Evolutionary conservation across 2,329 filamentous ascomycete species (phyloP).

Genomic region (Verticillium nonalfalfae): DNA sequence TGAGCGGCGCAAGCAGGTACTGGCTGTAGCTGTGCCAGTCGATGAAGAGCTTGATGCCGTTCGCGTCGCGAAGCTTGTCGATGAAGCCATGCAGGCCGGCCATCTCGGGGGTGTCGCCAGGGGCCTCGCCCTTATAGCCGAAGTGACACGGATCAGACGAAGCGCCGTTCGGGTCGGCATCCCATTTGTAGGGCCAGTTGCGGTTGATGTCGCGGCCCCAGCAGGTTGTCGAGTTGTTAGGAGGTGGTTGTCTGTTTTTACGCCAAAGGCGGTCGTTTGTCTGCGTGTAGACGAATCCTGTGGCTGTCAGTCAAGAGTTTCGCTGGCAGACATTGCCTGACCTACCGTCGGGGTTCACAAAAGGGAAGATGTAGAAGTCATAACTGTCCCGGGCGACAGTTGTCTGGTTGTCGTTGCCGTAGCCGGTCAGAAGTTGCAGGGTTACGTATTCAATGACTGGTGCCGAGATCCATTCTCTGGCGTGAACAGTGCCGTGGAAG

Average conservation of each 20-base stretch:
- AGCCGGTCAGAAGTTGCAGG: constrained; percentile 34
- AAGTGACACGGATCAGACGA: constrained; percentile 41
- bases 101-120: constrained; percentile 39
- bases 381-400: constrained; percentile 38
- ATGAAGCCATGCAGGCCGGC: constrained; percentile 30
- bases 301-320: not conserved
- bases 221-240: constrained; percentile 23
- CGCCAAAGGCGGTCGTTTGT: constrained; percentile 39
- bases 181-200: constrained; percentile 46
- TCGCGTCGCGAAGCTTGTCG: constrained; percentile 19
- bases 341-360: constrained; percentile 40
- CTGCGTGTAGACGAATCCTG: constrained; percentile 40
- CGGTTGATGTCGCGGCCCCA: constrained; percentile 47
- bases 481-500: constrained; percentile 46
- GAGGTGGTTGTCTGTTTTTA: constrained; percentile 40
- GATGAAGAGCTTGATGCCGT: constrained; percentile 37
- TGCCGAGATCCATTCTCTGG: constrained; percentile 46
- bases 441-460: constrained; percentile 43
- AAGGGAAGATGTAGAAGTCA: constrained; percentile 48
- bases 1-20: constrained; percentile 33
- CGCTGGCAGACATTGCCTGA: constrained; percentile 15
- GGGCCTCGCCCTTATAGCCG: constrained; percentile 31
- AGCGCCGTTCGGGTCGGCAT: constrained; percentile 31
- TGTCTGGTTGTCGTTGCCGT: constrained; percentile 16
- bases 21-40: constrained; percentile 41